A percentile compares a stretch with the other conserved stretches of the same genome.
phyloP scores from a whole-genome alignment of 1,284 basidiomycete species.

The Violaceomyces palustris region DNA sequence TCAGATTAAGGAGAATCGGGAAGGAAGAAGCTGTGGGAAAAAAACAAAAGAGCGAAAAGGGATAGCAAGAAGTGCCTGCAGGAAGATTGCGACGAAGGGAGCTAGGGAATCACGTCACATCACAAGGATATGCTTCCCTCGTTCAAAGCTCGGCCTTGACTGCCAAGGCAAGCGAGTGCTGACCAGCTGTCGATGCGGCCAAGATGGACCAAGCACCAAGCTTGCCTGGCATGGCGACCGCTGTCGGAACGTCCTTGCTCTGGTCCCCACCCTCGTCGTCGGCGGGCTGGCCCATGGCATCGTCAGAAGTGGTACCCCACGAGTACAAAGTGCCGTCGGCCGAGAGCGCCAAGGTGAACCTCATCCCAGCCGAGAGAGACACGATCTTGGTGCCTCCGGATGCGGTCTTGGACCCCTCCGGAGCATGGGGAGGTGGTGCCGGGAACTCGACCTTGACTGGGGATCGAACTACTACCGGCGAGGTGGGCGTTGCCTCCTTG shows the following conservation, averaged over 20 bases:
- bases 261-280: constrained; percentile 50
- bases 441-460: constrained; percentile 48
- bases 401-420: constrained; percentile 40
- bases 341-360: constrained; percentile 78
- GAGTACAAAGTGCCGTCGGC: constrained; percentile 71
- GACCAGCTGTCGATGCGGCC: constrained; percentile 55
- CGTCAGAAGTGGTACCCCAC: constrained; percentile 72
- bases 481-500: constrained; percentile 12
- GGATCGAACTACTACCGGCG: constrained; percentile 28
- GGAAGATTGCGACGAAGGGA: no score
- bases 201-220: constrained; percentile 54
- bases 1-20: no score
- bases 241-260: constrained; percentile 61
- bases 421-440: constrained; percentile 53
- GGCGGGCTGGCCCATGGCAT: constrained; percentile 56
- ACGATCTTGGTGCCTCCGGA: constrained; percentile 63
- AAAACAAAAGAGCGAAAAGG: no score
- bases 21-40: no score
- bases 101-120: no score
- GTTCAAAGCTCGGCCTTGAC: no score
- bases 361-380: constrained; percentile 69
- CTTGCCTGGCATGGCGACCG: constrained; percentile 60
- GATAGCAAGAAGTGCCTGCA: no score
- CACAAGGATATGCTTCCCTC: no score
- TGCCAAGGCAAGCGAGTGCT: constrained; percentile 56